Evolutionary conservation across 306 rosid genomes (phyloP), one percentile per base, ranked within the genome.

Genomic region (Coriaria nepalensis): DNA sequence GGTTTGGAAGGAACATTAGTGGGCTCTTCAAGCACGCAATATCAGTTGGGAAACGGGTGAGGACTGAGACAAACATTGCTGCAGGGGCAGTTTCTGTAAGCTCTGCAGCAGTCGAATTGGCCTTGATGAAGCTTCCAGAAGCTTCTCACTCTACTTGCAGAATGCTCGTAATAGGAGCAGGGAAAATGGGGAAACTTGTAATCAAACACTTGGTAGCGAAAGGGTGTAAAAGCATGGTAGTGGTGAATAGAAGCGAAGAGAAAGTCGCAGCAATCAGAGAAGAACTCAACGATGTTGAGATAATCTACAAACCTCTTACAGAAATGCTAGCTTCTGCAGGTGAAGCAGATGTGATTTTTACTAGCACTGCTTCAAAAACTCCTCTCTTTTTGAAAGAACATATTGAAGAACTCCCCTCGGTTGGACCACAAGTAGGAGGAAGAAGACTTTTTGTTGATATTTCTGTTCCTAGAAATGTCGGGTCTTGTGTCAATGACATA

Each of bases 81-180:
- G 76, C 94, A 44, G 98, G 98, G 52, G 98, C 98, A 35, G 98
- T 92, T 67, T 92, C 96, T 49, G 98, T 92, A 33, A 92, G 98
- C 70, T 92, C 93, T 41, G 98, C 96, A 55, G 94, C 98, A 40
- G 98, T 85, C 9, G 98, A 92, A 66, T 70, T 92, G 69, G 94
- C 94, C 61, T 68, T 66, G 41, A 79, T 92, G 96, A 92, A 92
- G 76, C 74, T 92, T 59, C 96, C 98, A 13, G 77, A 64, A 61
- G 39, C 73, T 43, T 77, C 93, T 5, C 83, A 75, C 59, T 77
- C 67, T 45, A 68, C 53, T 59, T 83, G 83, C 40, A 72, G 79
- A 48, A 85, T 92, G 82, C 63, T 92, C 72, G 78, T 85, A 51
- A 66, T 92, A 32, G 98, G 98, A 69, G 95, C 94, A 13, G 98